Conservation (phyloP, 305 asterid species). For the Fraxinus platypoda region DNA sequence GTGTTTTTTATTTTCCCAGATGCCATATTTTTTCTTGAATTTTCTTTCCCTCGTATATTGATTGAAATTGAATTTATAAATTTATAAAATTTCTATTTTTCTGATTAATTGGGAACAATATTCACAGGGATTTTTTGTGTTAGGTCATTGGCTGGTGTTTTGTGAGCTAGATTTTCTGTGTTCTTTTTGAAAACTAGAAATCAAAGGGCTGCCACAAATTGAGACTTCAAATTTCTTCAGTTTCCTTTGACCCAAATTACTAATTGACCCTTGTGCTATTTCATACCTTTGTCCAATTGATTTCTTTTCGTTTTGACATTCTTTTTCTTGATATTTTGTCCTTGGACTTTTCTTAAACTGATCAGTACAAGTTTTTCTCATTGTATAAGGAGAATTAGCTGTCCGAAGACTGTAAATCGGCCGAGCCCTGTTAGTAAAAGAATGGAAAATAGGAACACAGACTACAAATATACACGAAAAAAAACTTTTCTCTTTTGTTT, state of each 20-base stretch:
- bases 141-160: not conserved
- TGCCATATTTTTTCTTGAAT: not conserved
- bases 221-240: constrained; percentile 26
- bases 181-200: constrained; percentile 27
- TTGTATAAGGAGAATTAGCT: too few relatives aligned
- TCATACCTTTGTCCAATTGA: not conserved
- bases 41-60: not conserved
- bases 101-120: not conserved
- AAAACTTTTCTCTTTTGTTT: too few relatives aligned
- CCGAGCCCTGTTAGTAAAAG: too few relatives aligned
- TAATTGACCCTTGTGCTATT: constrained; percentile 35
- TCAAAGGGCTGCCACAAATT: constrained; percentile 38
- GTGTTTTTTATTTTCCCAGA: not conserved
- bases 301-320: not conserved
- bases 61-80: not conserved
- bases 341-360: not conserved
- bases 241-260: constrained; percentile 35
- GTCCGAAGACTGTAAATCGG: too few relatives aligned
- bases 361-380: not conserved
- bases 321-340: not conserved
- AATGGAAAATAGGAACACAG: too few relatives aligned
- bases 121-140: not conserved
- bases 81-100: not conserved
- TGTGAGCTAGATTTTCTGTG: constrained; percentile 4
- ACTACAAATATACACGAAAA: too few relatives aligned